Evolutionary conservation across 176 grass and related monocot species (phyloP), one percentile per base, ranked within the genome.

Genomic region (Musa troglodytarum): DNA sequence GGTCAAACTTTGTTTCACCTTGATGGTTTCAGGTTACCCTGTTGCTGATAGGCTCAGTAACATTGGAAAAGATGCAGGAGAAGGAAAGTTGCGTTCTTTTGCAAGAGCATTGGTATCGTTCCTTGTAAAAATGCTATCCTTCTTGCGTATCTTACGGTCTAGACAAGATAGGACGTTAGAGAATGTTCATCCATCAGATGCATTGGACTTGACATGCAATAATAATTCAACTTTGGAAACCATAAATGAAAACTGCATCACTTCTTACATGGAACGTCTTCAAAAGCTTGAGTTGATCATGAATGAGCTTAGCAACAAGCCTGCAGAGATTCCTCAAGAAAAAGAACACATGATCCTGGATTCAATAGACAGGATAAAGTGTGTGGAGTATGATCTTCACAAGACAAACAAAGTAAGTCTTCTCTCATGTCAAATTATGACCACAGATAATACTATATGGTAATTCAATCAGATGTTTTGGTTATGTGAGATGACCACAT

Each of bases 351-450:
- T 84, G 0, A 65, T 99, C 3, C 16, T 92, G 7, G 88, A 85
- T 66, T 92, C 91, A 13, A 89, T 94, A 1, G 87, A 95, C 65
- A 86, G 96, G 74, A 99, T 99, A 76, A 89, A 82, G 77, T 92
- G 74, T 16, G 81, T 95, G 43, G 91, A 99, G 74, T 85, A 73
- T 80, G 96, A 99, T 69, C 88, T 90, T 53, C 85, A 85, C 52
- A 87, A 63, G 72, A 93, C 90, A 68, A 89, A 85, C 68, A 83
- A 81, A 25, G 90, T 89, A 93, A 76, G 66, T 56, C 9, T 70
- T 51, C 51, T 43, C 14, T 69, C 15, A 1, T 16, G 34, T 22
- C 23, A 3, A 2, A 43, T 43, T 3, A 43, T 6, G 34, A 43
- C 34, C 34, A 43, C 34, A 43, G 34, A 43, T 43, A 43, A 43